Evolutionary conservation across 2,329 filamentous ascomycete species (phyloP).

Genomic region (Aspergillus glaucus): DNA sequence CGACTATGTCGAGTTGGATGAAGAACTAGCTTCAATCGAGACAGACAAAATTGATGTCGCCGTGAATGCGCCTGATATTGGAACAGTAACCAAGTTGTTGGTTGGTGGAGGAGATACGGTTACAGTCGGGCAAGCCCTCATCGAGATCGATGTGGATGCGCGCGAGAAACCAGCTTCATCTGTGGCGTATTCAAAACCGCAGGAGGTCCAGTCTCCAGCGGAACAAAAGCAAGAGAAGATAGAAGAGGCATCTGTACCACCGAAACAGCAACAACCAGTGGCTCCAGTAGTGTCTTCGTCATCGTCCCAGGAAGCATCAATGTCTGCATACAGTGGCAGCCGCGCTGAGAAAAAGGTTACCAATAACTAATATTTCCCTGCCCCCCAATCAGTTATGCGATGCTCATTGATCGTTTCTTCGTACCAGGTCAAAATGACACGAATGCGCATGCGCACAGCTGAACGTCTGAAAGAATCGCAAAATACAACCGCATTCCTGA

Average conservation of each 20-base stretch:
- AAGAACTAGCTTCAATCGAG: slow-evolving; percentile 94
- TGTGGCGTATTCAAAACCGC: background rate
- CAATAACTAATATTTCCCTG: too few species aligned
- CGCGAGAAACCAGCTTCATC: background rate
- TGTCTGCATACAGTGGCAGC: slow-evolving; percentile 46
- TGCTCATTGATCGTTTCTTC: background rate
- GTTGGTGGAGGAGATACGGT: slow-evolving; percentile 89
- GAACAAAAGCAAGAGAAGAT: background rate
- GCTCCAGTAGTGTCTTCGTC: background rate
- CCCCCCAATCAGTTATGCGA: too few species aligned
- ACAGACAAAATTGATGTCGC: slow-evolving; percentile 97
- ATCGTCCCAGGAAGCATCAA: background rate
- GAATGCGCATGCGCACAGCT: slow-evolving; percentile 89
- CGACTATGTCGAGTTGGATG: slow-evolving; percentile 83
- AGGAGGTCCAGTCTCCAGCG: background rate
- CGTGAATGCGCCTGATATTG: slow-evolving; percentile 84
- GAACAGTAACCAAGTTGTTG: slow-evolving; percentile 79
- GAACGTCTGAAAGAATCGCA: slow-evolving; percentile 96
- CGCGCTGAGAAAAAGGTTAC: slow-evolving; percentile 73
- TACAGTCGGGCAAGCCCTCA: slow-evolving; percentile 78
- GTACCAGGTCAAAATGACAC: slow-evolving; percentile 89
- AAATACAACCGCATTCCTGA: slow-evolving; percentile 88
- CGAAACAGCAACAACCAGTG: background rate
- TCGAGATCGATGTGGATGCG: slow-evolving; percentile 52
- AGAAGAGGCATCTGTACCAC: background rate